These are phyloP conservation scores for Blakeslea trispora DNA, from an alignment of 371 early-diverging fungal genomes.

Conservation along the genomic window DNA sequence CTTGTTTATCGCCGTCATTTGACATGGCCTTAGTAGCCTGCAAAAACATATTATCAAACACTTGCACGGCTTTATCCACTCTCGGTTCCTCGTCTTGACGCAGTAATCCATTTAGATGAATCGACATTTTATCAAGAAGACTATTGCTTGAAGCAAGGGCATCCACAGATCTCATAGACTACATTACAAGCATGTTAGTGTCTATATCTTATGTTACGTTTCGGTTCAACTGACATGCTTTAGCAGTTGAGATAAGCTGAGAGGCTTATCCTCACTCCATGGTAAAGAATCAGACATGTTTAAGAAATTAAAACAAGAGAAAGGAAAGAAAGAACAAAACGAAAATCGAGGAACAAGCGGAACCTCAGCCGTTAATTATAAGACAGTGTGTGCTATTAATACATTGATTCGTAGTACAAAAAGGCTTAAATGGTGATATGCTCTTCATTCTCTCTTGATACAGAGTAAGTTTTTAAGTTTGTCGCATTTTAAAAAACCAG, in stretches of 20 bases:
- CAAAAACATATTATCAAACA: constrained; percentile 37
- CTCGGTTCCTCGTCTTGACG: constrained; percentile 12
- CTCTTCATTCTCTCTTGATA: no score
- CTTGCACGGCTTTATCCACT: constrained; percentile 11
- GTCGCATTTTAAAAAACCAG: no score
- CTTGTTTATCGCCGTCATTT: constrained; percentile 43
- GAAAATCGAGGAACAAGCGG: constrained; percentile 1
- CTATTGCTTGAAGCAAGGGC: constrained; percentile 8
- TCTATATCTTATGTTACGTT: background rate
- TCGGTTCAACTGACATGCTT: constrained; percentile 17
- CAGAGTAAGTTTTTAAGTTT: no score
- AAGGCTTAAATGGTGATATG: no score
- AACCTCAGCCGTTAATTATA: constrained; percentile 1
- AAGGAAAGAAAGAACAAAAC: background rate
- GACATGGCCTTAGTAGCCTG: constrained; percentile 43
- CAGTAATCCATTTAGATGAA: constrained; percentile 24
- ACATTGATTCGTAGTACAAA: no score
- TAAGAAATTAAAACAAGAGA: background rate
- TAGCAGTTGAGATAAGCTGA: constrained; percentile 25
- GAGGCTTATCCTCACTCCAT: constrained; percentile 23
- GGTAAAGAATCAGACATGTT: constrained; percentile 24
- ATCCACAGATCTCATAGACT: constrained; percentile 32
- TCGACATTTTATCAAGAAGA: constrained; percentile 25
- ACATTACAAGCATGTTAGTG: background rate
- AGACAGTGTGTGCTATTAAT: background rate